Conservation (phyloP, 306 rosid species). For the Cucumis hystrix region DNA sequence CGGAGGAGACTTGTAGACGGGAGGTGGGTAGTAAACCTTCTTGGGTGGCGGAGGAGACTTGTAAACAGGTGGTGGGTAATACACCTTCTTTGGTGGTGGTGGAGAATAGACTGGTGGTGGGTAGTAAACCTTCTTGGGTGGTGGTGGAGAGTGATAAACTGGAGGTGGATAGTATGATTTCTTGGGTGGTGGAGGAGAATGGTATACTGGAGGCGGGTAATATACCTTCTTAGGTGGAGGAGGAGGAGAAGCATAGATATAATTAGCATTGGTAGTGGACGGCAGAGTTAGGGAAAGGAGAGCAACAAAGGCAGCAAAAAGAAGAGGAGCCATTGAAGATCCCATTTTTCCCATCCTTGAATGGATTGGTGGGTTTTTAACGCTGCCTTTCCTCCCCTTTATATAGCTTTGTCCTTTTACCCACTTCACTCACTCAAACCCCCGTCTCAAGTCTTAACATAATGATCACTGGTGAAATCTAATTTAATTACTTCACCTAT, state of each 20-base stretch:
- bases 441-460: background rate
- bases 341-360: slow-evolving; percentile 3
- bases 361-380: background rate
- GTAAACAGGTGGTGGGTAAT: background rate
- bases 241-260: background rate
- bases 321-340: background rate
- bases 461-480: background rate
- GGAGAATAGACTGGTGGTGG: background rate
- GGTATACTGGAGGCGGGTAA: background rate
- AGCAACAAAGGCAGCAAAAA: background rate
- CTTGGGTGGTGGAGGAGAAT: background rate
- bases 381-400: slow-evolving; percentile 1
- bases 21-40: background rate
- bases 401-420: background rate
- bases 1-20: background rate
- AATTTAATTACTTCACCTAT: background rate
- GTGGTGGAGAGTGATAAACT: background rate
- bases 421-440: background rate
- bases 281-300: background rate
- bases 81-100: background rate
- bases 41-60: background rate
- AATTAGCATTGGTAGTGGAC: background rate
- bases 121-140: background rate
- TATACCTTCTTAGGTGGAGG: background rate
- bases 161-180: background rate